Conservation (phyloP, 106 monocot genomes). For the Allium fistulosum region DNA sequence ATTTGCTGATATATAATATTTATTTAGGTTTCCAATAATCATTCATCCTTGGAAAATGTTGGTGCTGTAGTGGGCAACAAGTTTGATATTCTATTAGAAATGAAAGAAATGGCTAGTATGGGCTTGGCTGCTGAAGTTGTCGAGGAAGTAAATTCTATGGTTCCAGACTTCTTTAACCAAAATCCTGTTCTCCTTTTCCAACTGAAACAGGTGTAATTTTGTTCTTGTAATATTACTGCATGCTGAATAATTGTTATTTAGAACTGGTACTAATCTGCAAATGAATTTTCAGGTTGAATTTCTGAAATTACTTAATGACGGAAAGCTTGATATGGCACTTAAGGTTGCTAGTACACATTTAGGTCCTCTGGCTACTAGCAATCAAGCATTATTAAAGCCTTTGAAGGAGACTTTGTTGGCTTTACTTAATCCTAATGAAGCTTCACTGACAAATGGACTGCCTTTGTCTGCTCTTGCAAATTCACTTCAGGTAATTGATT, state of each 20-base stretch:
- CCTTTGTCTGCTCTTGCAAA: conserved; percentile 49
- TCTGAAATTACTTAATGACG: conserved; percentile 64
- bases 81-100: conserved; percentile 72
- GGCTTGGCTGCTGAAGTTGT: conserved; percentile 88
- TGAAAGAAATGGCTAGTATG: conserved; percentile 70
- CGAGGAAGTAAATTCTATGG: conserved; percentile 80
- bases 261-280: background rate
- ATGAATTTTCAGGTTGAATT: conserved; percentile 72
- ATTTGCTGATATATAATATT: background rate
- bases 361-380: conserved; percentile 73
- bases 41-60: conserved; percentile 29
- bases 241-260: background rate
- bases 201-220: conserved; percentile 70
- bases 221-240: background rate
- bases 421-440: conserved; percentile 54
- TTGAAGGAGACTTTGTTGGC: conserved; percentile 86
- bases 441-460: conserved; percentile 28
- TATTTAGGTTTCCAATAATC: conserved; percentile 27
- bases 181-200: conserved; percentile 84
- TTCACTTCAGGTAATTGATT: conserved; percentile 59
- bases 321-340: conserved; percentile 54
- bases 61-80: conserved; percentile 28
- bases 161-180: conserved; percentile 80
- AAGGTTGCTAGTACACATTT: conserved; percentile 79
- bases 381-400: conserved; percentile 62